Evolutionary conservation across 805 yeast species (phyloP).

Genomic region (Saccharomycopsis fermentans): DNA sequence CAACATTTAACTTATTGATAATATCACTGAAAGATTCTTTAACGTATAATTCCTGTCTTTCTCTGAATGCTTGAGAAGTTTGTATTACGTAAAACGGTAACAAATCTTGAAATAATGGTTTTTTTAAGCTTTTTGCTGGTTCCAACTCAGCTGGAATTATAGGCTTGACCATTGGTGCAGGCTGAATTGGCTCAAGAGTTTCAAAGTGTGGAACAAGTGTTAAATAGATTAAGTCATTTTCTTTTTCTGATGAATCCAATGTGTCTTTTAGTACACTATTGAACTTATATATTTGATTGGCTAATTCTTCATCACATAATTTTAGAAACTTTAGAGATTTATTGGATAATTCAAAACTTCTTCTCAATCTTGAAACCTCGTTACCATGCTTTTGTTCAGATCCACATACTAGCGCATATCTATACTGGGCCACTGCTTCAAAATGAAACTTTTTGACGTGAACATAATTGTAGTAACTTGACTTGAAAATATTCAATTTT

Average conservation of each 20-base stretch:
- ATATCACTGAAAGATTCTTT: conserved; percentile 38
- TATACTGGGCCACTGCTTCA: conserved; percentile 56
- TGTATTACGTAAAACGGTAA: conserved; percentile 61
- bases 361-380: conserved; percentile 49
- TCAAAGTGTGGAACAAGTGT: conserved; percentile 45
- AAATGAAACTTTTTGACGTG: conserved; percentile 56
- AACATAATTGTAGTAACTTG: conserved; percentile 59
- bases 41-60: conserved; percentile 49
- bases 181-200: conserved; percentile 33
- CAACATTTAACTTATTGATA: conserved; percentile 34
- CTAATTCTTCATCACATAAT: conserved; percentile 22
- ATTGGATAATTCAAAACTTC: conserved; percentile 31
- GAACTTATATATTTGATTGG: conserved; percentile 45
- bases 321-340: conserved; percentile 31
- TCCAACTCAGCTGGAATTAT: conserved; percentile 29
- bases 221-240: conserved; percentile 71
- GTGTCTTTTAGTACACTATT: conserved; percentile 33
- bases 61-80: conserved; percentile 56
- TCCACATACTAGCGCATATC: conserved; percentile 44
- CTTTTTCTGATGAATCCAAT: conserved; percentile 52
- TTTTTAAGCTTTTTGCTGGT: conserved; percentile 21
- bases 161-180: conserved; percentile 49
- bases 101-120: conserved; percentile 44
- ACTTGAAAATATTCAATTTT: conserved; percentile 24
- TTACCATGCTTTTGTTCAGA: conserved; percentile 52